Base-by-base conservation (phyloP, 257 asterid species). In the Verbascum thapsus region DNA sequence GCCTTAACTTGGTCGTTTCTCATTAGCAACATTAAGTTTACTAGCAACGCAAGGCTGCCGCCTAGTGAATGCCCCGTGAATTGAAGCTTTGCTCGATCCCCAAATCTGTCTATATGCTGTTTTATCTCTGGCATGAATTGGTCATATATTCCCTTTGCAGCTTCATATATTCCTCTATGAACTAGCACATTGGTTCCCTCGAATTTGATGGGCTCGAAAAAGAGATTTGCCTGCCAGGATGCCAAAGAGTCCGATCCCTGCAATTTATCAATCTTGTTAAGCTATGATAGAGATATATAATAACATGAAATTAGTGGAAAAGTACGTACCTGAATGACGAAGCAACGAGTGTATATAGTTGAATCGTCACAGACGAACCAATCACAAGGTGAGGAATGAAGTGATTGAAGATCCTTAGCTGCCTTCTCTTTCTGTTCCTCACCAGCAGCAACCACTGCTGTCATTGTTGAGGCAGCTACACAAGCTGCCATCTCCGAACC, bases 1-100 rank as follows among this genome's bases (percentile, higher is more conserved):
- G 80, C 79, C 22, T 69, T 45, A 13, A 86, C 77, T 49, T n/a
- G n/a, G n/a, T 74, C 81, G 18, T 75, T 68, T 63, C 95, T 82
- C 11, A 77, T 78, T 35, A 88, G 83, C 17, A 91, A 85, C 96
- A 88, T 88, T 68, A 91, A 69, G 73, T 83, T 74, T 43, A 88
- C 92, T 11, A 91, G 80, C 67, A 88, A 95, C 10, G 98, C 88
- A 34, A 88, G 96, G 55, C 98, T 88, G n/a, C 96, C 98, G 1
- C 98, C 96, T 8, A 88, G 88, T 9, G 98, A 91, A 75, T 91
- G 98, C 3, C 98, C 98, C 0, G 92, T 83, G 66, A 91, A 88
- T 40, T 84, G 96, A 62, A 91, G 69, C 88, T 75, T 88, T 9
- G 96, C 98, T 22, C 86, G 58, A 17, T 76, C 69, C 0, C 96